Conservation (phyloP, 768 basidiomycete species). For the Tricholoma hemisulphureum region DNA sequence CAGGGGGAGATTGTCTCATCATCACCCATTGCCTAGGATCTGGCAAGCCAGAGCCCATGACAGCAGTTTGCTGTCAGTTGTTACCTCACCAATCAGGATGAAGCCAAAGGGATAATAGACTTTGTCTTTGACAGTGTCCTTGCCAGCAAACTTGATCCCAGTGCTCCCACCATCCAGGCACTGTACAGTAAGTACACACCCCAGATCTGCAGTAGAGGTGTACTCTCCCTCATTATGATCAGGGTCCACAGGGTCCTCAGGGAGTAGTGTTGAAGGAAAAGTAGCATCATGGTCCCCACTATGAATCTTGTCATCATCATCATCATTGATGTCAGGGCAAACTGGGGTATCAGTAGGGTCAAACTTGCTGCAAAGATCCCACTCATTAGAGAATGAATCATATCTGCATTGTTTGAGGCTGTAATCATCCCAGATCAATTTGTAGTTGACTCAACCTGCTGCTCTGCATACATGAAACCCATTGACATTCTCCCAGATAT, state of each 20-base stretch:
- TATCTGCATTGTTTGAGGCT: slow-evolving; percentile 11
- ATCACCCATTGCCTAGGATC: slow-evolving; percentile 4
- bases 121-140: background rate
- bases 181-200: too few relatives aligned
- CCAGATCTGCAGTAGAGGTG: too few relatives aligned
- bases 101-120: background rate
- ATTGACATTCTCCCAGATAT: slow-evolving; percentile 19
- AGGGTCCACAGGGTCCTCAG: too few relatives aligned
- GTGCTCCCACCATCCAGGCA: too few relatives aligned
- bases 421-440: slow-evolving; percentile 16
- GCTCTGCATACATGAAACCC: too few relatives aligned
- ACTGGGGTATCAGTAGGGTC: slow-evolving; percentile 5
- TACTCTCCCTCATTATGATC: too few relatives aligned
- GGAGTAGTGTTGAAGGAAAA: too few relatives aligned
- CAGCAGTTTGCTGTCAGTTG: background rate
- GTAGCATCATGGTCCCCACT: too few relatives aligned
- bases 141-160: too few relatives aligned
- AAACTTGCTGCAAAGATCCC: slow-evolving; percentile 20
- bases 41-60: background rate
- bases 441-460: slow-evolving; percentile 8
- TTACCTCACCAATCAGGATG: background rate
- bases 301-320: background rate
- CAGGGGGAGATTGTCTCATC: background rate
- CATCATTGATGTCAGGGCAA: too few relatives aligned
- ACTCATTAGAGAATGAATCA: slow-evolving; percentile 19